Conservation (phyloP, 208 protist species). For the Lotmaria passim region DNA sequence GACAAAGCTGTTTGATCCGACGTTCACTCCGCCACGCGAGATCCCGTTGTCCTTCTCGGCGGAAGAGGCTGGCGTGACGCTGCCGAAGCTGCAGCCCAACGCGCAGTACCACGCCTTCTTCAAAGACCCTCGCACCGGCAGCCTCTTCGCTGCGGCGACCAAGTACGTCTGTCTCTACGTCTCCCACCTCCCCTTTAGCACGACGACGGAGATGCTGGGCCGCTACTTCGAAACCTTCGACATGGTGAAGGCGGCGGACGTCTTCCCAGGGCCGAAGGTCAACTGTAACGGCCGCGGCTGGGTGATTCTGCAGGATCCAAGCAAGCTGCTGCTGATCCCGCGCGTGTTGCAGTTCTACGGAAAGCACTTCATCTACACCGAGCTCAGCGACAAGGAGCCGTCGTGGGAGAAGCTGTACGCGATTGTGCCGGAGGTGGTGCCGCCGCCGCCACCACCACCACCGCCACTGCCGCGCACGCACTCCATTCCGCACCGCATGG, state of each 20-base stretch:
- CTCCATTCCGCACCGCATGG: constrained; percentile 27
- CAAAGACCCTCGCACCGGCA: constrained; percentile 48
- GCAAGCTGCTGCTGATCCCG: constrained; percentile 58
- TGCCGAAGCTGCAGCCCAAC: constrained; percentile 64
- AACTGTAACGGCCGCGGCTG: constrained; percentile 74
- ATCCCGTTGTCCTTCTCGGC: constrained; percentile 56
- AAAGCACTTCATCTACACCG: constrained; percentile 63
- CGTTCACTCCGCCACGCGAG: constrained; percentile 52
- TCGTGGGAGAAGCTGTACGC: constrained; percentile 31
- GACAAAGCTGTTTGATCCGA: constrained; percentile 71
- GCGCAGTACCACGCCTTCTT: constrained; percentile 73
- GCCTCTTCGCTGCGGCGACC: constrained; percentile 33
- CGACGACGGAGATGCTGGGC: constrained; percentile 76
- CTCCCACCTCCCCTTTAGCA: constrained; percentile 62
- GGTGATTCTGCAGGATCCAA: constrained; percentile 69
- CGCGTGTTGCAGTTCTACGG: constrained; percentile 72
- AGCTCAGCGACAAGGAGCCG: constrained; percentile 67
- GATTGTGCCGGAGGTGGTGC: constrained; percentile 13
- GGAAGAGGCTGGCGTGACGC: constrained; percentile 66
- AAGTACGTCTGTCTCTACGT: constrained; percentile 75
- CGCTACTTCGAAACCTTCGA: constrained; percentile 79
- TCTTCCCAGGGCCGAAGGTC: constrained; percentile 47
- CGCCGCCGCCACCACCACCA: constrained; percentile 33
- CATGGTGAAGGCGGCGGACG: constrained; percentile 69
- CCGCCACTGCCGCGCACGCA: constrained; percentile 31